Base-by-base conservation (phyloP, 1,284 basidiomycete species). In the Neotropicomus parvogracilis region DNA sequence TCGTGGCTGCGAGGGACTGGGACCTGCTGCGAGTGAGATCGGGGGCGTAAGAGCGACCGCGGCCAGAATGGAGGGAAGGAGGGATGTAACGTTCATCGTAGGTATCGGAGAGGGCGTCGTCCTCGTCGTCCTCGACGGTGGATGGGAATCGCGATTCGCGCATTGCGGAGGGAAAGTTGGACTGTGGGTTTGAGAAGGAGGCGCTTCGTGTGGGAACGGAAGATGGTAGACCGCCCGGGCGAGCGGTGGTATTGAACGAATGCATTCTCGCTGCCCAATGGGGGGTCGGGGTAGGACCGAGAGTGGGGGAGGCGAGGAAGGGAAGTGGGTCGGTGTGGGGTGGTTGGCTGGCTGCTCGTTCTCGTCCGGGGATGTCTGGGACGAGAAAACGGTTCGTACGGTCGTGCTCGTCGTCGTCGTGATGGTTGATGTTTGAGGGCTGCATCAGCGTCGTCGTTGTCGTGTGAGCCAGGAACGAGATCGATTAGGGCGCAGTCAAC, bases 81-180 rank as follows among this genome's bases (percentile, higher is more conserved):
- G 69, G 69, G 16, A 75, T 62, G 57, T 71, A 80, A 47, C 70
- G 74, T 32, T 81, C 81, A 49, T 81, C 78, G 61, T 78, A 79
- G 40, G 68, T 71, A 59, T 78, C 77, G 43, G 75, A 78, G 21
- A 75, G 65, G 10, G 72, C 73, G 49, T 83, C 81, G 3, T 76
- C 78, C 66, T 87, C 84, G 66, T 87, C 84, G 57, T 87, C 85
- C 65, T 87, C 85, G 62, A 85, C 79, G 3, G 81, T 83, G 43
- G 80, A 83, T 9, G 77, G 71, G 59, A 85, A 80, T 6, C 80
- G 73, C 31, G 73, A 70, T 44, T 82, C 83, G 49, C 83, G 79
- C 75, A 86, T 81, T 31, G 77, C 72, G 34, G 79, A 79, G 21
- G 75, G 69, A 60, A 85, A 81, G 44, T 75, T 73, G 50, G 69